Base-by-base conservation (phyloP, 805 yeast species). In the Cyberlindnera galapagoensis region DNA sequence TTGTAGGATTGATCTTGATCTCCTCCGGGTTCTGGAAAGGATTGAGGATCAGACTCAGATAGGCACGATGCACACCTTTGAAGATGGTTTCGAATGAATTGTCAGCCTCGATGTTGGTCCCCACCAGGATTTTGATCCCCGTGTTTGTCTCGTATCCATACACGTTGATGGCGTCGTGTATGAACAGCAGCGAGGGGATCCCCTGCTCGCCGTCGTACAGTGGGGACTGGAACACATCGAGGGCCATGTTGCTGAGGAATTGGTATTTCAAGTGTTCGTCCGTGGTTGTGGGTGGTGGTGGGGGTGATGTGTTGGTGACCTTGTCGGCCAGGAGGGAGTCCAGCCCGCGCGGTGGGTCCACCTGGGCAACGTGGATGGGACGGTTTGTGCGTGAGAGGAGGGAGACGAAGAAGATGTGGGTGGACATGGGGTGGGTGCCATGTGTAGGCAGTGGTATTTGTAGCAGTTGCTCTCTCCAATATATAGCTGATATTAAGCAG, bases 211-310 rank as follows among this genome's bases (percentile, higher is more conserved):
- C 74, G 19, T 56, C 56, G 33, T 60, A 60, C 12, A 54, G 59
- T 5, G 69, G 64, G 3, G 81, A 71, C 21, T 76, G 64, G 47
- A 80, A 77, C 14, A 78, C 69, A 52, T 80, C 88, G 16, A 80
- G 57, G 5, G 86, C 76, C 80, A 80, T 79, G 49, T 80, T 85
- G n/a, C 84, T 71, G 19, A 80, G 59, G 44, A 80, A 80, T 47
- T 80, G 77, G 57, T 75, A 78, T 44, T 78, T 75, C 19, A 79
- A 57, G 6, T 34, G 20, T 12, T 40, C 39, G 8, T 34, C 33
- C 9, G 25, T 15, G 11, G 19, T 34, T 18, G 33, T 12, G 4
- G 12, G 10, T 15, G 15, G n/a, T 21, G 20, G 4, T 18, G 14
- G 2, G 7, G 11, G n/a, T 12, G 24, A 18, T n/a, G 18, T 13